Base-by-base conservation (phyloP, 2,329 filamentous ascomycete species). In the Penicillium sclerotigenum region DNA sequence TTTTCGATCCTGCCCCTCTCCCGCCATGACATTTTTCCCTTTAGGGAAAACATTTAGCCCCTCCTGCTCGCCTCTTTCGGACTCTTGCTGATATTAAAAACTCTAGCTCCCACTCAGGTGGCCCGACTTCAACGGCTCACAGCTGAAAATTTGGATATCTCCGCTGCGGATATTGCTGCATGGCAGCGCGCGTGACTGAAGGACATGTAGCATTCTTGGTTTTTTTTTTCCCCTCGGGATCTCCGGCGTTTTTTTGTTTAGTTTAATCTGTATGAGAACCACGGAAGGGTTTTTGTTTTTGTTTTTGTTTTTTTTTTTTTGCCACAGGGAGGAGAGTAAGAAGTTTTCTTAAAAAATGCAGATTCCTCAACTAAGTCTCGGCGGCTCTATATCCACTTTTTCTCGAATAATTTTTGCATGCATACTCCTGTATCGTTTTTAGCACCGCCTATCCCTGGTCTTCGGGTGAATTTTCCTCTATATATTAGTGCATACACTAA, bases 141-240 rank as follows among this genome's bases (percentile, higher is more conserved):
- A 13, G 53, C 58, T 16, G 68, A 73, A 45, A 71, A 71, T 29
- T 56, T 72, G 22, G 70, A 67, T 49, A 71, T 73, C 29, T 65
- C 70, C 6, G 47, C 60, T 6, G 62, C 62, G 4, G 69, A 72
- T 24, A 72, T 73, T 49, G 63, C 64, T 9, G 60, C 60, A n/a
- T 71, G 69, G 69, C 68, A 72, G 51, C 22, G 46, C 26, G 58
- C 52, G 22, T 66, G 55, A 65, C 38, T 5, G 45, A 41, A 37
- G 16, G 47, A 26, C 9, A 34, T 24, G 26, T 18, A 47, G 49
- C 10, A 10, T 24, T 40, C 26, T 29, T 29, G 1, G 10, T 13
- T 36, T 49, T 34, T 18, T 14, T 4, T 18, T 18, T 14, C 7
- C 14, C 24, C 20, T 4, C 18, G 9, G 11, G 8, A 42, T 42